Percentiles rank a stretch among this genome's conserved stretches.
Evolutionary conservation across 176 grass and related monocot species (phyloP).

Genomic region (Ampelocalamus luodianensis): DNA sequence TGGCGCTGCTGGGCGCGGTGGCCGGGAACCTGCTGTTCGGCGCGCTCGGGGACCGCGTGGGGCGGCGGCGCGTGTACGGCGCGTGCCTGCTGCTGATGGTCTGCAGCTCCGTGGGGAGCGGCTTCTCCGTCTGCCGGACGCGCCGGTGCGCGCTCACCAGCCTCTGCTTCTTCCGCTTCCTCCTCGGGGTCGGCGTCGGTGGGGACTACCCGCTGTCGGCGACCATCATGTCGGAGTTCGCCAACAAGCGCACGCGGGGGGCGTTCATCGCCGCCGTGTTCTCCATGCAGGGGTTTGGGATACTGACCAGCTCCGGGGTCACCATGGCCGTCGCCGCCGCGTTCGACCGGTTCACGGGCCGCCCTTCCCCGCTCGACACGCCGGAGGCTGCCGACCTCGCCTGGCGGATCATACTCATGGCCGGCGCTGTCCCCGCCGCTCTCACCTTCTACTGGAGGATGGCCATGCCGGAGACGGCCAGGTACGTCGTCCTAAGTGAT

Average conservation of each 20-base stretch:
- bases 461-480: slow-evolving; percentile 90
- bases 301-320: slow-evolving; percentile 68
- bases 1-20: slow-evolving; percentile 63
- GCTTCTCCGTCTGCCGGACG: slow-evolving; percentile 80
- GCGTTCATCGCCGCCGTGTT: slow-evolving; percentile 78
- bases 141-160: slow-evolving; percentile 60
- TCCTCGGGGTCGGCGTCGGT: slow-evolving; percentile 75
- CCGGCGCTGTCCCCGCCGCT: slow-evolving; percentile 61
- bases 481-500: slow-evolving; percentile 40
- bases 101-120: slow-evolving; percentile 54
- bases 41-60: slow-evolving; percentile 59
- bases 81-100: slow-evolving; percentile 63
- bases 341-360: slow-evolving; percentile 52
- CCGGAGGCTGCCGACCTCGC: slow-evolving; percentile 59
- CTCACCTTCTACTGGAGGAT: slow-evolving; percentile 91
- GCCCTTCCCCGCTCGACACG: slow-evolving; percentile 14
- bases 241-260: slow-evolving; percentile 65
- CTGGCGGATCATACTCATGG: slow-evolving; percentile 83
- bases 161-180: slow-evolving; percentile 81
- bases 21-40: slow-evolving; percentile 71
- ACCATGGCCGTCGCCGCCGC: slow-evolving; percentile 68
- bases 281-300: slow-evolving; percentile 94
- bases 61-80: slow-evolving; percentile 65
- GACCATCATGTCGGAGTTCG: slow-evolving; percentile 89
- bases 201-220: slow-evolving; percentile 88